Percentiles rank a stretch among this genome's conserved stretches.
phyloP scores from a whole-genome alignment of 192 early-diverging fungal species.

The Entomortierella parvispora region DNA sequence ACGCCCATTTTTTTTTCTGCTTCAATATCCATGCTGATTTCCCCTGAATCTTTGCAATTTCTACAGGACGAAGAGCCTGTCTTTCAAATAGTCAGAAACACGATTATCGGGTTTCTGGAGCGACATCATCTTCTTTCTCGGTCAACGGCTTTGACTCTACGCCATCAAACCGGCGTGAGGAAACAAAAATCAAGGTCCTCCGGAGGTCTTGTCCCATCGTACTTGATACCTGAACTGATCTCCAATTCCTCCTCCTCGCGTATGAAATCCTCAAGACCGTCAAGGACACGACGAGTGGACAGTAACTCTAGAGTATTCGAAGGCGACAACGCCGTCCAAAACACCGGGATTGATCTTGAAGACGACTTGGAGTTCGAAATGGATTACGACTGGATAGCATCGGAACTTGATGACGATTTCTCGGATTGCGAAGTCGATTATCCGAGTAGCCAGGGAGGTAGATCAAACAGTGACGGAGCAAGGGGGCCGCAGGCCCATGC shows the following conservation, averaged over 20 bases:
- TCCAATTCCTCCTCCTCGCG: slow-evolving; percentile 8
- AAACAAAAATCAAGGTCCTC: slow-evolving; percentile 8
- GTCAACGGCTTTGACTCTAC: slow-evolving; percentile 7
- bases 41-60: not conserved
- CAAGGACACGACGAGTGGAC: not conserved
- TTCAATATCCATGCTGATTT: not conserved
- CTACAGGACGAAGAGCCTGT: slow-evolving; percentile 39
- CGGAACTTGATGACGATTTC: slow-evolving; percentile 34
- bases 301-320: not conserved
- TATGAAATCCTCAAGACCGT: slow-evolving; percentile 23
- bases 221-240: not conserved
- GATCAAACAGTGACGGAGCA: too few relatives aligned
- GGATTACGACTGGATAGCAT: slow-evolving; percentile 34
- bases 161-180: slow-evolving; percentile 11
- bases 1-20: not conserved
- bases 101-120: slow-evolving; percentile 46
- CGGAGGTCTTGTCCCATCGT: not conserved
- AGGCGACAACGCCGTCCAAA: not conserved
- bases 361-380: slow-evolving; percentile 46
- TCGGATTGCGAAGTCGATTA: slow-evolving; percentile 14
- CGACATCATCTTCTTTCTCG: slow-evolving; percentile 33
- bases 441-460: not conserved
- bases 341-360: slow-evolving; percentile 21
- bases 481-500: too few relatives aligned
- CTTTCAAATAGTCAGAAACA: slow-evolving; percentile 13